Percentiles rank a stretch among this genome's conserved stretches.
These are phyloP conservation scores for Medicago lupulina DNA, from an alignment of 306 rosid genomes.

Conservation along the genomic window DNA sequence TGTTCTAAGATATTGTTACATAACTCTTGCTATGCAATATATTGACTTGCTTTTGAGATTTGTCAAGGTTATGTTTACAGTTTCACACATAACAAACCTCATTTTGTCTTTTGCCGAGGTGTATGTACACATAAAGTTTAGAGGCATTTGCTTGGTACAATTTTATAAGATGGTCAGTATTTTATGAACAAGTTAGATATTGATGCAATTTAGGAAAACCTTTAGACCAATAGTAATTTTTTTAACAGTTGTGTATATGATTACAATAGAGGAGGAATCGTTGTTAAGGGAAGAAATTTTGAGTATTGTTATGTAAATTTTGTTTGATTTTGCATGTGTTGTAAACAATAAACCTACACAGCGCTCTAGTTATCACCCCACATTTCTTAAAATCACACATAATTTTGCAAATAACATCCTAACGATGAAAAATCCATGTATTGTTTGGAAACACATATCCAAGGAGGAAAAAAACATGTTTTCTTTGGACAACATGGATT, in stretches of 20 bases:
- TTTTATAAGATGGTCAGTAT: not conserved
- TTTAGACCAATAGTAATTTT: not conserved
- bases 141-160: not conserved
- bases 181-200: not conserved
- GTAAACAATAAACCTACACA: not conserved
- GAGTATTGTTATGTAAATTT: not conserved
- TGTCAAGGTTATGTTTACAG: slow-evolving; percentile 26
- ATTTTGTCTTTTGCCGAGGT: not conserved
- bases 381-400: too few species aligned
- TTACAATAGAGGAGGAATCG: not conserved
- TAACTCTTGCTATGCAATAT: slow-evolving; percentile 8
- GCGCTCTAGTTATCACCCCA: too few species aligned
- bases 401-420: too few species aligned
- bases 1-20: slow-evolving; percentile 29
- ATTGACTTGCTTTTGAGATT: slow-evolving; percentile 30
- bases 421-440: too few species aligned
- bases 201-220: not conserved
- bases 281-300: not conserved
- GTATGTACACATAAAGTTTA: not conserved
- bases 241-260: not conserved
- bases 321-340: slow-evolving; percentile 1
- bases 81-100: not conserved
- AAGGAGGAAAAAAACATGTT: too few species aligned
- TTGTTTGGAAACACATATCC: too few species aligned
- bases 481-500: too few species aligned